Conservation (phyloP, 345 rosid genomes). For the Lumnitzera racemosa region DNA sequence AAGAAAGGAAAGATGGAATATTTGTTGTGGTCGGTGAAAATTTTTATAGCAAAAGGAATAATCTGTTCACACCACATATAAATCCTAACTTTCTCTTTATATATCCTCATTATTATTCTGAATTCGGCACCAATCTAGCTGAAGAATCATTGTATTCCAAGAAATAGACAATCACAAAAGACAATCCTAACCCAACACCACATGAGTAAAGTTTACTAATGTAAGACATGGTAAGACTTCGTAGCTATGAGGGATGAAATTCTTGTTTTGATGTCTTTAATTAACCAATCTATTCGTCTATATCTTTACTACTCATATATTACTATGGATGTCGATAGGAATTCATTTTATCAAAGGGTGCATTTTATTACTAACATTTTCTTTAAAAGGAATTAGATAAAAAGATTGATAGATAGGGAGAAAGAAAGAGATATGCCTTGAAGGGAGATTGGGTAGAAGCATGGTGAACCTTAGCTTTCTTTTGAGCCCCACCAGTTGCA, state of each 20-base stretch:
- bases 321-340: constrained; percentile 11
- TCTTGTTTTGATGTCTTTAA: too few relatives aligned
- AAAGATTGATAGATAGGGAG: constrained; percentile 6
- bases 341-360: neutral
- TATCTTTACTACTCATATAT: too few relatives aligned
- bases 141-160: constrained; percentile 32
- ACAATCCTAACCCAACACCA: constrained; percentile 25
- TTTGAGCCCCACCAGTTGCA: constrained; percentile 53
- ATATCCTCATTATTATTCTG: neutral
- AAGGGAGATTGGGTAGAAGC: constrained; percentile 56
- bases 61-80: too few relatives aligned
- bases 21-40: too few relatives aligned
- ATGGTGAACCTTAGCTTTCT: constrained; percentile 88
- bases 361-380: neutral
- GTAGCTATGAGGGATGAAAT: too few relatives aligned
- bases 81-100: neutral
- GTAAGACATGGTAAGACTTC: too few relatives aligned
- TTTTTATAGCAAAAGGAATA: too few relatives aligned
- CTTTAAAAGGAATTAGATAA: constrained; percentile 7
- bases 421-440: constrained; percentile 40
- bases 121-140: neutral
- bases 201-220: too few relatives aligned
- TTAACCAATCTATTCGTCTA: too few relatives aligned
- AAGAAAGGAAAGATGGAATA: too few relatives aligned
- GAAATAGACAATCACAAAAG: constrained; percentile 64